A percentile compares a stretch with the other conserved stretches of the same genome.
phyloP scores from a whole-genome alignment of 129 eudicot species.

The Flaveria ramosissima region DNA sequence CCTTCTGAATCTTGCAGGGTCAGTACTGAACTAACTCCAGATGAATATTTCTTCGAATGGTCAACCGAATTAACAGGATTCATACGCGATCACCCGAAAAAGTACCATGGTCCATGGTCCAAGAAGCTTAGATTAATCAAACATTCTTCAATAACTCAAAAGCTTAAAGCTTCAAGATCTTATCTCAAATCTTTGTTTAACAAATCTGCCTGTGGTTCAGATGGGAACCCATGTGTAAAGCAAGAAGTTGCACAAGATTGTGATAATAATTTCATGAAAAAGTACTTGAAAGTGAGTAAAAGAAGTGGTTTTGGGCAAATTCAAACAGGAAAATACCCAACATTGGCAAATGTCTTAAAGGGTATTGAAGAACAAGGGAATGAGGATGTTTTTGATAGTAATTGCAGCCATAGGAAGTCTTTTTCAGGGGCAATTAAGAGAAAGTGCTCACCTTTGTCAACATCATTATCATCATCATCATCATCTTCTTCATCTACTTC shows the following conservation, averaged over 20 bases:
- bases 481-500: conserved; percentile 53
- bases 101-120: conserved; percentile 57
- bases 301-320: conserved; percentile 41
- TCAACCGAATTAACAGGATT: conserved; percentile 65
- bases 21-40: conserved; percentile 72
- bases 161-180: conserved; percentile 73
- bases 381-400: conserved; percentile 37
- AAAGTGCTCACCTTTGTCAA: conserved; percentile 56
- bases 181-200: conserved; percentile 63
- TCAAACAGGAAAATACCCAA: conserved; percentile 46
- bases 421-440: conserved; percentile 80
- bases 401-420: conserved; percentile 58
- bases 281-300: conserved; percentile 41
- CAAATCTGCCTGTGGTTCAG: conserved; percentile 59
- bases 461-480: conserved; percentile 46
- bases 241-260: conserved; percentile 40
- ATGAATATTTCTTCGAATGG: conserved; percentile 78
- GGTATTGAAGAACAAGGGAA: conserved; percentile 50
- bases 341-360: conserved; percentile 56
- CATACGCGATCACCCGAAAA: conserved; percentile 44
- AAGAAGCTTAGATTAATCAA: conserved; percentile 67
- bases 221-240: conserved; percentile 46
- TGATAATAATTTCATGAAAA: conserved; percentile 35
- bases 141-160: conserved; percentile 52
- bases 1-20: conserved; percentile 77